Evolutionary conservation across 169 alveolate genomes (phyloP).

Genomic region (Plasmodium gaboni): DNA sequence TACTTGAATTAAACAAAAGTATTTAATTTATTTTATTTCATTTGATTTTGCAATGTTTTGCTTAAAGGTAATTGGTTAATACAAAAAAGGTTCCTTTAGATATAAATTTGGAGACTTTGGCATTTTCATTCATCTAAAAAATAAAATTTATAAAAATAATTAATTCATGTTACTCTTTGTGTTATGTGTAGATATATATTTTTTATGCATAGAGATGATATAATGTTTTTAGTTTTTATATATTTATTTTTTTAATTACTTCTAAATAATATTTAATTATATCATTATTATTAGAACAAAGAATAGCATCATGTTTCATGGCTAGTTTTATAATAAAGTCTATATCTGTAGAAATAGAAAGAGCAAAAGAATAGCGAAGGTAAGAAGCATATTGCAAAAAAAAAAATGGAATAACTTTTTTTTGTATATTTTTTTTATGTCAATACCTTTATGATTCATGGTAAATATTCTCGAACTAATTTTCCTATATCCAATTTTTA

Average conservation of each 20-base stretch:
- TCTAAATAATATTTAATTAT: constrained; percentile 49
- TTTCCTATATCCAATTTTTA: constrained; percentile 53
- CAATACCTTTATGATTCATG: constrained; percentile 68
- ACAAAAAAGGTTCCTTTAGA: constrained; percentile 71
- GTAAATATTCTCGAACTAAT: constrained; percentile 20
- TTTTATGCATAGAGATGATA: background rate
- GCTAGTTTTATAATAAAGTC: constrained; percentile 33
- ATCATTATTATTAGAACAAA: constrained; percentile 66
- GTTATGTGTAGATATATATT: background rate
- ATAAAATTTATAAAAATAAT: too few relatives aligned
- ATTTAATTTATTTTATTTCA: too few relatives aligned
- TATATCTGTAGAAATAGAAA: constrained; percentile 19
- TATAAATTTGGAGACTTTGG: constrained; percentile 71
- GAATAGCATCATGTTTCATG: constrained; percentile 38
- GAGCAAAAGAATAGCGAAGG: background rate
- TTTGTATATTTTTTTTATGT: constrained; percentile 17
- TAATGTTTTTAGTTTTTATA: background rate
- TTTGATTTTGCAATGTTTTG: too few relatives aligned
- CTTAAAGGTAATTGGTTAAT: constrained; percentile 48
- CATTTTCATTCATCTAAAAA: constrained; percentile 42
- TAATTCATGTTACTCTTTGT: too few relatives aligned
- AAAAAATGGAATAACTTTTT: background rate
- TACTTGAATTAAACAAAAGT: too few relatives aligned
- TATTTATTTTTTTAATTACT: constrained; percentile 20
- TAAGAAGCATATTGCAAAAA: background rate